A percentile compares a stretch with the other conserved stretches of the same genome.
Evolutionary conservation across 2,329 filamentous ascomycete genomes (phyloP).

Genomic region (Trichoderma arundinaceum): DNA sequence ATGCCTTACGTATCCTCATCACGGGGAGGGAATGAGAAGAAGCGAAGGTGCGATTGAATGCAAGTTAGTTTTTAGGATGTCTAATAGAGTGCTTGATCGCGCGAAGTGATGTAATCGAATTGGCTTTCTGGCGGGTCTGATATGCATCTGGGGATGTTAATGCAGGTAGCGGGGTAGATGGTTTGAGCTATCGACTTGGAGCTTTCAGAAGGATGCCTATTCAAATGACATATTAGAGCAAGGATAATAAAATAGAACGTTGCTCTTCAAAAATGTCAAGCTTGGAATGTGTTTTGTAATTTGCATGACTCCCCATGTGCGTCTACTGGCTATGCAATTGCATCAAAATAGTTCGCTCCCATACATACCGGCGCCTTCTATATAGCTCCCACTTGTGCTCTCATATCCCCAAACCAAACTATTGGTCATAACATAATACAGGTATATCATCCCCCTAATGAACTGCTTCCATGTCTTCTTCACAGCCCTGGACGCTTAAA

Average conservation of each 20-base stretch:
- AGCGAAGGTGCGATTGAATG: neutral
- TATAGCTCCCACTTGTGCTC: no score
- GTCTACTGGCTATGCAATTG: neutral
- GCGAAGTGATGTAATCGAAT: constrained; percentile 43
- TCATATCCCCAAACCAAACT: no score
- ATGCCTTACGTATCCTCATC: constrained; percentile 62
- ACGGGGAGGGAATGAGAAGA: constrained; percentile 35
- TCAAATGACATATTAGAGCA: neutral
- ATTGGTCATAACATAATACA: no score
- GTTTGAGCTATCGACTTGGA: neutral
- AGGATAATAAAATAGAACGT: neutral
- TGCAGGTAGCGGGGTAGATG: constrained; percentile 32
- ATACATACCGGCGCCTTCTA: no score
- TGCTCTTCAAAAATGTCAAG: no score
- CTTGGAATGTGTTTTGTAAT: neutral
- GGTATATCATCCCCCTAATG: no score
- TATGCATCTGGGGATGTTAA: constrained; percentile 33
- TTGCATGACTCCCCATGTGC: neutral
- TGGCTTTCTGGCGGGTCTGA: constrained; percentile 5
- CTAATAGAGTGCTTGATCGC: no score
- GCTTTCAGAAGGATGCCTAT: neutral
- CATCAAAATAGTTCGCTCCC: no score
- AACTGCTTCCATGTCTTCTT: neutral
- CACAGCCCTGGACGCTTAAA: constrained; percentile 43
- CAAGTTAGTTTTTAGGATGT: no score